Conservation (phyloP, 2,329 filamentous ascomycete genomes). For the Fusarium phyllophilum region DNA sequence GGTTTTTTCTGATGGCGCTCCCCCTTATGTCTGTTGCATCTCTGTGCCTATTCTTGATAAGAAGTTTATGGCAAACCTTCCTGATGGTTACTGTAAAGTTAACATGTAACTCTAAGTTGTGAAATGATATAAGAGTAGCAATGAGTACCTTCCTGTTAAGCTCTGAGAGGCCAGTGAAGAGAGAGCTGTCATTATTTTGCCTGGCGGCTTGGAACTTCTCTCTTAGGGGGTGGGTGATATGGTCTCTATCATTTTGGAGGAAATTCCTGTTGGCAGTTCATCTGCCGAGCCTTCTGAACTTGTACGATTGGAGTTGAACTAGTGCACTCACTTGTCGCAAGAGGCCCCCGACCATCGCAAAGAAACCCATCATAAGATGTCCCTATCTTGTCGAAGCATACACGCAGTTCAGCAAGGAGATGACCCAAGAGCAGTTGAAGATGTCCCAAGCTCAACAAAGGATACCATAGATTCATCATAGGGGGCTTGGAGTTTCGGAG, state of each 20-base stretch:
- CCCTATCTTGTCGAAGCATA: neutral
- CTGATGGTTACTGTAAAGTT: neutral
- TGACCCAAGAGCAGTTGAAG: neutral
- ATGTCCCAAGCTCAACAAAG: accelerated
- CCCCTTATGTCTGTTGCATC: neutral
- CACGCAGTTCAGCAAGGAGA: neutral
- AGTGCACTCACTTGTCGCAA: neutral
- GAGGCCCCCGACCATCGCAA: neutral
- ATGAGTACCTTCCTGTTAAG: neutral
- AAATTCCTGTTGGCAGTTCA: accelerated
- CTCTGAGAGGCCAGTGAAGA: accelerated
- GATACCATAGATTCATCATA: neutral
- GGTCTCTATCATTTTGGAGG: neutral
- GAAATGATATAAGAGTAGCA: too few relatives aligned
- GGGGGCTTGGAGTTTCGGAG: accelerated
- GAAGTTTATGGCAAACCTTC: accelerated
- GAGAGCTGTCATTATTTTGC: neutral
- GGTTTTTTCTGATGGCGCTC: accelerated
- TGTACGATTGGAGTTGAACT: accelerated
- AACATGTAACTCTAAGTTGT: neutral
- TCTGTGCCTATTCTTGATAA: neutral
- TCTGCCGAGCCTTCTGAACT: neutral
- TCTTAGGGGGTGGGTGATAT: neutral
- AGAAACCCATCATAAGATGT: accelerated
- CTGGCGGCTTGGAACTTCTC: neutral